Conservation (phyloP, 2,329 filamentous ascomycete genomes). For the Alternaria sp. region DNA sequence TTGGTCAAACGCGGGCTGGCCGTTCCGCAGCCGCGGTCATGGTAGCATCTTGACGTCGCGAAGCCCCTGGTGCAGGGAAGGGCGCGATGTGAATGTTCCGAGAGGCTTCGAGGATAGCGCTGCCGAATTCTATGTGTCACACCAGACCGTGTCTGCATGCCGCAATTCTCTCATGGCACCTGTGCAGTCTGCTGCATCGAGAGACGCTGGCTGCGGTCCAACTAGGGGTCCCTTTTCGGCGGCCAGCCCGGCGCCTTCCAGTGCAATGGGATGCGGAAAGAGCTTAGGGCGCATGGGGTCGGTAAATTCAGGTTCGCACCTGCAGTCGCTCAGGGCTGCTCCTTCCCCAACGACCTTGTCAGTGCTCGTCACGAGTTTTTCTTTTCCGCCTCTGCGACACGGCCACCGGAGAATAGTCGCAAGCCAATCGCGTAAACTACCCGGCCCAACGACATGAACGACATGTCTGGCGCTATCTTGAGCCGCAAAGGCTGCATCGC, state of each 20-base stretch:
- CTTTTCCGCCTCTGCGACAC: slow-evolving; percentile 1
- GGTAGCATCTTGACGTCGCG: slow-evolving; percentile 52
- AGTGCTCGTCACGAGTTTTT: slow-evolving; percentile 2
- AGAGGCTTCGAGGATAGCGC: slow-evolving; percentile 30
- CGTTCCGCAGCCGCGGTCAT: slow-evolving; percentile 56
- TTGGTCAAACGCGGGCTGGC: slow-evolving; percentile 53
- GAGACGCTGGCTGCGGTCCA: slow-evolving; percentile 14
- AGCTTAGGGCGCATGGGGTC: slow-evolving; percentile 36
- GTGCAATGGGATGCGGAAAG: slow-evolving; percentile 23
- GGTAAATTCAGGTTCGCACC: slow-evolving; percentile 37
- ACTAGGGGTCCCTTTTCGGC: slow-evolving; percentile 10
- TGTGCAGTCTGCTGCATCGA: slow-evolving; percentile 24
- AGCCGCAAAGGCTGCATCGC: slow-evolving; percentile 37
- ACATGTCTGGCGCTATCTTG: slow-evolving; percentile 5
- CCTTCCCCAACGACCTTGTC: slow-evolving; percentile 7
- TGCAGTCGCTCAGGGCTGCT: slow-evolving; percentile 30
- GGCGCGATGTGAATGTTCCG: slow-evolving; percentile 36
- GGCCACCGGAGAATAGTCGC: slow-evolving; percentile 9
- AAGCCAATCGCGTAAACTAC: slow-evolving; percentile 7
- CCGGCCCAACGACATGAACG: slow-evolving; percentile 2
- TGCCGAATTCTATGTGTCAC: slow-evolving; percentile 41
- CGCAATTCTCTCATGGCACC: slow-evolving; percentile 29
- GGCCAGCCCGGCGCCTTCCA: slow-evolving; percentile 33
- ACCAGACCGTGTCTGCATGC: slow-evolving; percentile 32
- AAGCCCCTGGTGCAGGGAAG: slow-evolving; percentile 44